Evolutionary conservation across 2,329 filamentous ascomycete species (phyloP).

Genomic region (Fusarium incarnatum): DNA sequence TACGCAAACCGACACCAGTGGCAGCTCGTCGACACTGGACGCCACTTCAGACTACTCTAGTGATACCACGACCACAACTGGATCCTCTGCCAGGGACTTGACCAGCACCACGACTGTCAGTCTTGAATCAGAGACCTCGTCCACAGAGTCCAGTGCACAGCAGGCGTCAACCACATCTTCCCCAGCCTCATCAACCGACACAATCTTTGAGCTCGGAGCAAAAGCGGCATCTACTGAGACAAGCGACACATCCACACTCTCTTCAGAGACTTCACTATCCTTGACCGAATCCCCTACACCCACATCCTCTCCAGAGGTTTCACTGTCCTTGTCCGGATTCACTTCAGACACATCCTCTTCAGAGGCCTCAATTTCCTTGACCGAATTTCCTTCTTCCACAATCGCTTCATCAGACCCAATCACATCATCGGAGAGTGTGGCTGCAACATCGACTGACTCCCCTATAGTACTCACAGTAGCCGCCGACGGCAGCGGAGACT

Average conservation of each 20-base stretch:
- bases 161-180: neutral
- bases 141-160: neutral
- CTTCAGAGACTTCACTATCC: neutral
- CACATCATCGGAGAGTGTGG: conserved; percentile 20
- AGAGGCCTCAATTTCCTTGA: conserved; percentile 4
- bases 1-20: neutral
- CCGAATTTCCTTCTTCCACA: conserved; percentile 18
- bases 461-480: conserved; percentile 56
- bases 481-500: conserved; percentile 57
- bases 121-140: too few species aligned
- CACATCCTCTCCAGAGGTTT: neutral
- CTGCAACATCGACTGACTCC: conserved; percentile 35
- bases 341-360: neutral
- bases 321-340: neutral
- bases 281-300: neutral
- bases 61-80: neutral
- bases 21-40: neutral
- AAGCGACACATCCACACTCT: neutral
- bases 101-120: neutral
- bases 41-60: too few species aligned
- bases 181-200: neutral
- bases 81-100: neutral
- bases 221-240: neutral
- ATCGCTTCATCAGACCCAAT: conserved; percentile 15
- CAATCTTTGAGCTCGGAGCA: neutral